These are phyloP conservation scores for Babjeviella inositovora DNA, from an alignment of 805 yeast species.

Conservation along the genomic window DNA sequence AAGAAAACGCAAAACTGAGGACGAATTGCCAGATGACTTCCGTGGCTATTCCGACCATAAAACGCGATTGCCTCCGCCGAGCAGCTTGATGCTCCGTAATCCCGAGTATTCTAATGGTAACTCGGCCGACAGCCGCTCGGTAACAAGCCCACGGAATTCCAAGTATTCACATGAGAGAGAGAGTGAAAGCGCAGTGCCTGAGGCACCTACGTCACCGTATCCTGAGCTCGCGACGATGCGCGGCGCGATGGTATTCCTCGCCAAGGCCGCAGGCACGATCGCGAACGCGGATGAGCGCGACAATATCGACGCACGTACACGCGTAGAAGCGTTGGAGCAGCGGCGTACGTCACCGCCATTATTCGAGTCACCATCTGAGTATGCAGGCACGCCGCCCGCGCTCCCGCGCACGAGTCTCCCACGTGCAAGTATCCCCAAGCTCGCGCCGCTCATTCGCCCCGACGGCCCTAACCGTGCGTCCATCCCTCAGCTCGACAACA, in stretches of 20 bases:
- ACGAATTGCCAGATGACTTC: too few species aligned
- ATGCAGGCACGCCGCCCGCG: constrained; percentile 1
- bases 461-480: constrained; percentile 9
- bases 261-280: constrained; percentile 67
- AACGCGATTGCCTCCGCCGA: too few species aligned
- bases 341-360: too few species aligned
- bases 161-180: neutral
- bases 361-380: neutral
- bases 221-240: constrained; percentile 8
- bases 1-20: constrained; percentile 3
- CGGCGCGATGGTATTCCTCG: constrained; percentile 57
- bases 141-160: too few species aligned
- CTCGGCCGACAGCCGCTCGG: neutral
- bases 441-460: constrained; percentile 1
- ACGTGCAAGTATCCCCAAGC: too few species aligned
- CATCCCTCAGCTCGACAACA: constrained; percentile 26
- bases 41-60: too few species aligned
- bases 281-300: constrained; percentile 57
- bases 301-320: constrained; percentile 32
- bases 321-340: constrained; percentile 29
- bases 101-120: neutral
- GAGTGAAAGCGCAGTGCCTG: neutral
- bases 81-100: too few species aligned
- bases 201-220: constrained; percentile 1
- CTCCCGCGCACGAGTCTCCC: too few species aligned